Conservation (phyloP, 306 rosid species). For the Pterocarpus santalinus region DNA sequence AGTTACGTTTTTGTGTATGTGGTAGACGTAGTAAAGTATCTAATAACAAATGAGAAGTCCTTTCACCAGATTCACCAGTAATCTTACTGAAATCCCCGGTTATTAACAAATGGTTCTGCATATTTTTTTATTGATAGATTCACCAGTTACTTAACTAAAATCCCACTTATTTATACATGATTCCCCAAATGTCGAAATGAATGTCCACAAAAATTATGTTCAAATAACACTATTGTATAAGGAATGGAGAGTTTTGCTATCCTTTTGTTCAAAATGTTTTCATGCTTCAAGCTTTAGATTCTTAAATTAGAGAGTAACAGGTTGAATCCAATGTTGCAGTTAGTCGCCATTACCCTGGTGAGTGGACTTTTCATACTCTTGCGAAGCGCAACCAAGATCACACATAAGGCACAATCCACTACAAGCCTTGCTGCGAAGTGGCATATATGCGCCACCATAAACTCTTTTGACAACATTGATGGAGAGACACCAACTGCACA, state of each 20-base stretch:
- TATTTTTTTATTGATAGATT: too few relatives aligned
- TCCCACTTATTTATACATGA: too few relatives aligned
- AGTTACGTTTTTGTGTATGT: too few relatives aligned
- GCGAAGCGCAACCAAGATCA: constrained; percentile 81
- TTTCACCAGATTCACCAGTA: too few relatives aligned
- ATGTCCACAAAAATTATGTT: too few relatives aligned
- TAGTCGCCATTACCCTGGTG: constrained; percentile 78
- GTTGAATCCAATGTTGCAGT: constrained; percentile 58
- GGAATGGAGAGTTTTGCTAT: neutral
- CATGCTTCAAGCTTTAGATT: constrained; percentile 15
- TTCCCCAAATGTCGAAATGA: too few relatives aligned
- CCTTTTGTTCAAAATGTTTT: constrained; percentile 19
- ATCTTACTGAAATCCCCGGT: too few relatives aligned
- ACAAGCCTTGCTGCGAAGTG: constrained; percentile 91
- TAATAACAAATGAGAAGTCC: too few relatives aligned
- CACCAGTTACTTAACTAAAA: too few relatives aligned
- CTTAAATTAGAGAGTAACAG: constrained; percentile 20
- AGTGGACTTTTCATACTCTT: constrained; percentile 82
- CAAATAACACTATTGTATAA: too few relatives aligned
- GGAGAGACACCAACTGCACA: constrained; percentile 61
- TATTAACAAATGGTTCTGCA: too few relatives aligned
- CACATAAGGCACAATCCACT: constrained; percentile 86
- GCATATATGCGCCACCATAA: constrained; percentile 81
- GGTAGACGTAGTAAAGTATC: too few relatives aligned
- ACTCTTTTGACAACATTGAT: constrained; percentile 72